phyloP scores from a whole-genome alignment of 1,284 basidiomycete species.

The Polyporus tsugae region DNA sequence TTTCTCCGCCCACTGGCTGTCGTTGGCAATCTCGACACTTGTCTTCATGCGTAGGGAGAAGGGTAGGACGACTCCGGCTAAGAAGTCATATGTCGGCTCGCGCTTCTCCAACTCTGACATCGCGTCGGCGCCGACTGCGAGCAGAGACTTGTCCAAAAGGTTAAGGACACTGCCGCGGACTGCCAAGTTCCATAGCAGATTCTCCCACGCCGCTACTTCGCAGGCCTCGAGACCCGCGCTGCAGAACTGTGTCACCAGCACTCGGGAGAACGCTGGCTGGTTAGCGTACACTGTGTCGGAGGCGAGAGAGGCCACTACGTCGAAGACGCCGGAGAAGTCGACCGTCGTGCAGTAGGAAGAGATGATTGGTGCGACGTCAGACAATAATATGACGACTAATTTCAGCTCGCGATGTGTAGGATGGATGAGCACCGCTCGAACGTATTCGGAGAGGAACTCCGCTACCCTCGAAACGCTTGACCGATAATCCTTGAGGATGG shows the following conservation, averaged over 20 bases:
- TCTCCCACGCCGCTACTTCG: constrained; percentile 61
- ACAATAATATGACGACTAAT: constrained; percentile 61
- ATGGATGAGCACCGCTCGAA: constrained; percentile 54
- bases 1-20: constrained; percentile 52
- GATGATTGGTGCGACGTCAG: constrained; percentile 66
- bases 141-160: constrained; percentile 61
- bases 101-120: constrained; percentile 65
- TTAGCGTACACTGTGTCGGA: constrained; percentile 57
- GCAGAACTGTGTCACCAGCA: constrained; percentile 70
- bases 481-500: constrained; percentile 64
- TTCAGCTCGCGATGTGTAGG: constrained; percentile 54
- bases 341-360: constrained; percentile 57
- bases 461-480: constrained; percentile 51
- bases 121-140: constrained; percentile 63
- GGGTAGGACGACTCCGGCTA: constrained; percentile 69
- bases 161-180: constrained; percentile 59
- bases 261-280: constrained; percentile 57
- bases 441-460: constrained; percentile 59
- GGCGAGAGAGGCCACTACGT: constrained; percentile 59
- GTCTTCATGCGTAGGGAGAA: constrained; percentile 65
- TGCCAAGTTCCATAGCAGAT: constrained; percentile 56
- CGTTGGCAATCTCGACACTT: constrained; percentile 52
- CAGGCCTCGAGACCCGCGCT: constrained; percentile 64
- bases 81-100: constrained; percentile 62
- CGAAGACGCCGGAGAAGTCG: constrained; percentile 71